Conservation (phyloP, 163 green algal species). For the Volvox carteri region DNA sequence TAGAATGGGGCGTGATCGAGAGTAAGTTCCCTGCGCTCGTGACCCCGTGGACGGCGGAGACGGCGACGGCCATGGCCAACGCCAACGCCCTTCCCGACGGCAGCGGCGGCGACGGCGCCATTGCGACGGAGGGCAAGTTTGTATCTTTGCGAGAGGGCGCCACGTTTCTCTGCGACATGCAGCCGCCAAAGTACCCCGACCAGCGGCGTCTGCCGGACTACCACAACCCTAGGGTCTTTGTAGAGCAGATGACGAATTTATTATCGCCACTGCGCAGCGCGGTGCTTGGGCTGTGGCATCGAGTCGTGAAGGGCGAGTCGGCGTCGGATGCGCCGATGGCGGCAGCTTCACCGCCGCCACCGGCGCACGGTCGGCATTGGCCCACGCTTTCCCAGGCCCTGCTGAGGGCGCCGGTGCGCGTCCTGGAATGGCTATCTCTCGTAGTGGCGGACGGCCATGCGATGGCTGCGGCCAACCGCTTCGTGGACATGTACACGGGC, state of each 20-base stretch:
- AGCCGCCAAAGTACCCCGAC: neutral
- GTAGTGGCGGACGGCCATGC: slow-evolving; percentile 17
- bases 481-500: slow-evolving; percentile 55
- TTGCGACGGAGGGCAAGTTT: neutral
- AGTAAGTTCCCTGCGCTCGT: slow-evolving; percentile 16
- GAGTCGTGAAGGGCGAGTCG: too few relatives aligned
- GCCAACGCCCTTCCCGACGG: too few relatives aligned
- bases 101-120: neutral
- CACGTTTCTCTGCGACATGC: slow-evolving; percentile 4
- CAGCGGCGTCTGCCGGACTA: slow-evolving; percentile 1
- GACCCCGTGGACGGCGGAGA: neutral
- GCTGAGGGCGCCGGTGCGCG: neutral
- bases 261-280: neutral
- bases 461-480: slow-evolving; percentile 49
- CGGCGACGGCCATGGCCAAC: neutral
- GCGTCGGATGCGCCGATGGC: too few relatives aligned
- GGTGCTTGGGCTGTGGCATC: neutral
- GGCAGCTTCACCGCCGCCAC: neutral
- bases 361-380: too few relatives aligned
- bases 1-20: slow-evolving; percentile 20
- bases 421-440: neutral
- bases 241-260: neutral
- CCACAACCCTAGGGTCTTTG: slow-evolving; percentile 47
- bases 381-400: neutral
- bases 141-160: neutral